Evolutionary conservation across 345 rosid species (phyloP), one percentile per base, ranked within the genome.

Genomic region (Adansonia digitata): DNA sequence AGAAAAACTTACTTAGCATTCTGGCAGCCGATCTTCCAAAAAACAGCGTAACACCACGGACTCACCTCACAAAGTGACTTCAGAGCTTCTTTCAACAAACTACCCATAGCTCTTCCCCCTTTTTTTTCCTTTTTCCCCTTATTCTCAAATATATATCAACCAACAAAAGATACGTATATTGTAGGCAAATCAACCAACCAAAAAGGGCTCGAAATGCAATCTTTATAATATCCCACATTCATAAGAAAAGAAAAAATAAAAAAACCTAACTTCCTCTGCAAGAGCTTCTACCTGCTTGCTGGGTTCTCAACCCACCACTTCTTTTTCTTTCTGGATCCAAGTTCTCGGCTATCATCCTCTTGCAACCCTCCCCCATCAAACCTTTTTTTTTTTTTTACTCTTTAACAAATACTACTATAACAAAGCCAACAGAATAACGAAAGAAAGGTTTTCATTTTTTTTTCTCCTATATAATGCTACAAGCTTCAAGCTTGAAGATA

Each of bases 201-300:
- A 76, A 74, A 76, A 71, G 48, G 55, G 65, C 74, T 59, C 68
- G 48, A 29, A 39, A 31, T 72, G 53, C 67, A 42, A 29, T 56
- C 52, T 60, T 39, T 45, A 10, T 15, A 56, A n/a, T 59, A 57
- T 42, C 52, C 66, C 75, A 72, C 40, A 57, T 45, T 35, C 51
- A 83, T 77, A 56, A 77, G 74, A 64, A 77, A 74, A 65, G 42
- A 70, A 17, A 34, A 68, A 18, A 35, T 48, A 35, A 51, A 11
- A 27, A 81, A 70, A 75, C 55, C 98, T 95, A 95, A 88, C 98
- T 95, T 72, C 99, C 99, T 52, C 99, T 89, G 86, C 99, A 95
- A 71, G 99, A 95, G 74, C 94, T 97, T 84, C 98, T 72, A 37
- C 99, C 99, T 34, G 98, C 98, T 81, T 95, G 99, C 80, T 93